A percentile compares a stretch with the other conserved stretches of the same genome.
phyloP scores from a whole-genome alignment of 1,284 basidiomycete genomes.

The Pyrrhoderma lamaoense region DNA sequence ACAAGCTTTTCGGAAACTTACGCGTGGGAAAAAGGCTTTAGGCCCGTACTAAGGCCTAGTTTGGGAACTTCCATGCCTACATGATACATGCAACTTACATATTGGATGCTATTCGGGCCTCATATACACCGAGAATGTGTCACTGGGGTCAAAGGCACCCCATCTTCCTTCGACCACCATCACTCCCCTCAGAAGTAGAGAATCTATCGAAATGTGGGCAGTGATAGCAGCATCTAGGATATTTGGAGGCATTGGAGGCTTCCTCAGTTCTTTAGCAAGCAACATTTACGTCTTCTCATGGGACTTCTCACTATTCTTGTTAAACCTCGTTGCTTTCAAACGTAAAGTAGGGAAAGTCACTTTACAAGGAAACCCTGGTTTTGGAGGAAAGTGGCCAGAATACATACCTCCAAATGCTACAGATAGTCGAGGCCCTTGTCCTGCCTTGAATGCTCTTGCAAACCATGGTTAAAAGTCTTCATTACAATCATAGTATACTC shows the following conservation, averaged over 20 bases:
- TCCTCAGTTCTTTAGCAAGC: slow-evolving; percentile 4
- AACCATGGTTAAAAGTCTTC: slow-evolving; percentile 59
- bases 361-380: slow-evolving; percentile 48
- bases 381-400: slow-evolving; percentile 63
- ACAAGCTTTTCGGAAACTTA: too few relatives aligned
- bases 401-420: slow-evolving; percentile 47
- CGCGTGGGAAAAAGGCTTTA: too few relatives aligned
- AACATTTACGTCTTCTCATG: slow-evolving; percentile 30
- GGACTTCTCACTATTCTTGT: slow-evolving; percentile 46
- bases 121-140: too few relatives aligned
- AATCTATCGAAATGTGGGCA: slow-evolving; percentile 5
- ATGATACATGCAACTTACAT: too few relatives aligned
- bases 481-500: neutral
- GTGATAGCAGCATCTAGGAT: slow-evolving; percentile 13
- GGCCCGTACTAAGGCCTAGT: too few relatives aligned
- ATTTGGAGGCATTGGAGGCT: slow-evolving; percentile 10
- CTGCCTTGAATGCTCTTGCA: slow-evolving; percentile 66
- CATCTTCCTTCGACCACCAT: too few relatives aligned
- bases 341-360: slow-evolving; percentile 46
- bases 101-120: too few relatives aligned
- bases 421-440: slow-evolving; percentile 64
- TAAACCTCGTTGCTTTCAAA: slow-evolving; percentile 49
- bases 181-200: too few relatives aligned
- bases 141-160: too few relatives aligned
- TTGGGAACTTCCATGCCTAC: too few relatives aligned